These are phyloP conservation scores for Comarum palustre DNA, from an alignment of 306 rosid species.

Conservation along the genomic window DNA sequence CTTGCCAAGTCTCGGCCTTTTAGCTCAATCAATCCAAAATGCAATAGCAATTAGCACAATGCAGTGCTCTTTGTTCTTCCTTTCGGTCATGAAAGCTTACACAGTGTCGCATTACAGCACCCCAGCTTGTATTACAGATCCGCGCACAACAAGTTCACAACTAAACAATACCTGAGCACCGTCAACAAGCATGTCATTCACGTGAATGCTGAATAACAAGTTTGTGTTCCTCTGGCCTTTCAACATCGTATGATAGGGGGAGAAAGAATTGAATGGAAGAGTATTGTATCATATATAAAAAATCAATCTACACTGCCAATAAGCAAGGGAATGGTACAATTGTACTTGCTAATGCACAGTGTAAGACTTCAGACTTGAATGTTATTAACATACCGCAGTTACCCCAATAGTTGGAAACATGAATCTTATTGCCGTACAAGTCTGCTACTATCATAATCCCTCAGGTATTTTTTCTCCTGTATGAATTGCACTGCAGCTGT, in stretches of 20 bases:
- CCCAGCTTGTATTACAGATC: not conserved
- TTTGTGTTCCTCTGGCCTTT: not conserved
- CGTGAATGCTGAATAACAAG: not conserved
- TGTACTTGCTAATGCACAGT: constrained; percentile 16
- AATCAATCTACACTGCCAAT: constrained; percentile 20
- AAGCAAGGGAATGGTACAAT: constrained; percentile 15
- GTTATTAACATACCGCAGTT: constrained; percentile 1
- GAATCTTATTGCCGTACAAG: constrained; percentile 27
- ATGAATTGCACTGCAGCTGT: constrained; percentile 33
- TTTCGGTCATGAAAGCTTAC: not conserved
- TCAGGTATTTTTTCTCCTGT: constrained; percentile 22
- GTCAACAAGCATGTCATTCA: not conserved
- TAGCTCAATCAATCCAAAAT: not conserved
- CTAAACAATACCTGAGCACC: not conserved
- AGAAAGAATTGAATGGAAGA: not conserved
- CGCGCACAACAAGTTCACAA: not conserved
- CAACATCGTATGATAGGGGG: not conserved
- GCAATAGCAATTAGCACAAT: not conserved
- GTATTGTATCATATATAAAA: not conserved
- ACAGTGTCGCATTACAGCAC: not conserved
- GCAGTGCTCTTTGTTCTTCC: not conserved
- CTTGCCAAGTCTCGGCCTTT: not conserved
- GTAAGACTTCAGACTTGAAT: constrained; percentile 10
- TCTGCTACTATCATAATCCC: constrained; percentile 19
- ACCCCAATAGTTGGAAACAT: not conserved